These are phyloP conservation scores for Skeletonema menzelii DNA, from an alignment of 108 stramenopile genomes.

Conservation along the genomic window DNA sequence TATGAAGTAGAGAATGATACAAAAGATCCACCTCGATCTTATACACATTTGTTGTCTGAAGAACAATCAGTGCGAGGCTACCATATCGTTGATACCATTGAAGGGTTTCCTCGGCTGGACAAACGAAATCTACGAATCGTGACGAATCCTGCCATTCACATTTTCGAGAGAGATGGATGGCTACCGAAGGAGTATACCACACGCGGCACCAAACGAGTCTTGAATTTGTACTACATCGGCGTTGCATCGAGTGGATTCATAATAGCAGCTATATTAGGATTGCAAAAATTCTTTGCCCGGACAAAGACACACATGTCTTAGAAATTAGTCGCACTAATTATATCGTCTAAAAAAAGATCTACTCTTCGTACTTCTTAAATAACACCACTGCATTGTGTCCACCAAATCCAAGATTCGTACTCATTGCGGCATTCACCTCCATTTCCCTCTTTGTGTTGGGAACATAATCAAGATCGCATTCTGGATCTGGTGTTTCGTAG, in stretches of 20 bases:
- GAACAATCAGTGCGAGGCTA: slow-evolving; percentile 47
- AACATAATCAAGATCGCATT: slow-evolving; percentile 96
- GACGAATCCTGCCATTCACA: slow-evolving; percentile 62
- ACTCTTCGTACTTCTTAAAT: slow-evolving; percentile 88
- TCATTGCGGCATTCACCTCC: slow-evolving; percentile 91
- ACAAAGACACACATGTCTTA: neutral
- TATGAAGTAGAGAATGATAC: slow-evolving; percentile 70
- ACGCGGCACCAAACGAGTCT: neutral
- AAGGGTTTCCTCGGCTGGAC: slow-evolving; percentile 72
- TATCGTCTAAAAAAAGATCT: neutral
- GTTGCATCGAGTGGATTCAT: neutral
- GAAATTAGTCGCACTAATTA: neutral
- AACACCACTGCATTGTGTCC: slow-evolving; percentile 98
- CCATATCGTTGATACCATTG: slow-evolving; percentile 52
- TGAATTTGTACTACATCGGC: neutral
- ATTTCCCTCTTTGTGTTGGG: slow-evolving; percentile 89
- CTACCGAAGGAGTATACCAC: neutral
- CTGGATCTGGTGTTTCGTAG: slow-evolving; percentile 93
- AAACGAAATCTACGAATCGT: slow-evolving; percentile 44
- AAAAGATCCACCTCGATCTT: slow-evolving; percentile 3
- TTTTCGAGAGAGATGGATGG: slow-evolving; percentile 53
- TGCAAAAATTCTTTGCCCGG: neutral
- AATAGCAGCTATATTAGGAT: neutral
- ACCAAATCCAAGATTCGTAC: slow-evolving; percentile 96
- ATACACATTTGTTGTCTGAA: slow-evolving; percentile 75